These are phyloP conservation scores for Sphenostylis stenocarpa DNA, from an alignment of 306 rosid species.

Conservation along the genomic window DNA sequence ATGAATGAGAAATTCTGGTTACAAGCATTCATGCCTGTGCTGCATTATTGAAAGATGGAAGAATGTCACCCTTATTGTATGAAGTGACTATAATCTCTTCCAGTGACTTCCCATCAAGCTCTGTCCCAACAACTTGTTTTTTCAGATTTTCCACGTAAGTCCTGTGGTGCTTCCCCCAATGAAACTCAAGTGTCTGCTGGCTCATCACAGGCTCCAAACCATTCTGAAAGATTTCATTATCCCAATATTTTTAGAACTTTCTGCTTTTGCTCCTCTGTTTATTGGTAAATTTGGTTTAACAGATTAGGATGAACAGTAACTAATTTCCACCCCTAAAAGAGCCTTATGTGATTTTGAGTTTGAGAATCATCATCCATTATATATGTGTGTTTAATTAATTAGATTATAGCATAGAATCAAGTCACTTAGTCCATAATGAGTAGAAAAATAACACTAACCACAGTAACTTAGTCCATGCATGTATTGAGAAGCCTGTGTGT, in stretches of 20 bases:
- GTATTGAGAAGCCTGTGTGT: neutral
- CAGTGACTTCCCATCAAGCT: slow-evolving; percentile 51
- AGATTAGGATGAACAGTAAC: neutral
- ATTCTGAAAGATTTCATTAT: slow-evolving; percentile 43
- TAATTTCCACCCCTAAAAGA: neutral
- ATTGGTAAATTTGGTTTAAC: neutral
- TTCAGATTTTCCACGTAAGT: slow-evolving; percentile 72
- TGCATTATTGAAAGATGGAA: slow-evolving; percentile 84
- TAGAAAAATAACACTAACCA: too few species aligned
- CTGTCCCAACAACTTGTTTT: slow-evolving; percentile 67
- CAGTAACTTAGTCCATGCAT: neutral
- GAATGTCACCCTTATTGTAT: slow-evolving; percentile 66
- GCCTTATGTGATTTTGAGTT: neutral
- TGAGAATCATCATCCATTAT: neutral
- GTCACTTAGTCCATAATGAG: neutral
- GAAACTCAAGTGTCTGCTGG: slow-evolving; percentile 65
- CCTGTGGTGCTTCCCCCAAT: slow-evolving; percentile 91
- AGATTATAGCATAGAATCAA: neutral
- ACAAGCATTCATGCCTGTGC: slow-evolving; percentile 58
- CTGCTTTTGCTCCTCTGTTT: neutral
- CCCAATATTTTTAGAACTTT: neutral
- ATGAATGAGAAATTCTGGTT: neutral
- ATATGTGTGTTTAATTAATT: neutral
- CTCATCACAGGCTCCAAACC: slow-evolving; percentile 87
- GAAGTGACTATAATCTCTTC: slow-evolving; percentile 55